phyloP scores from a whole-genome alignment of 2,329 filamentous ascomycete species.

The Fusarium dimerum region DNA sequence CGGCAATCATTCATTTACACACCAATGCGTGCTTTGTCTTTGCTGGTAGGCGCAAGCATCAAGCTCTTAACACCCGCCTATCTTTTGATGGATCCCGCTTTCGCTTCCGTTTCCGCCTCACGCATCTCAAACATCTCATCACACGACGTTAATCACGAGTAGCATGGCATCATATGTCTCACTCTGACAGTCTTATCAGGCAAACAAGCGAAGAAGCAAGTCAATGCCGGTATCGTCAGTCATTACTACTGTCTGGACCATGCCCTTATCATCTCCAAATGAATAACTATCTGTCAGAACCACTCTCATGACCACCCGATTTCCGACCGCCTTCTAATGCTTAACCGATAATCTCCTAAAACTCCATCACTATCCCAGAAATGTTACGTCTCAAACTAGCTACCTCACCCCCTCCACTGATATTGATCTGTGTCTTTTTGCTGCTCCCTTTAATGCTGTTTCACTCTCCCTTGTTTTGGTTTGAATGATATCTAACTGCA shows the following conservation, averaged over 20 bases:
- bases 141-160: too few relatives aligned
- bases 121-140: too few relatives aligned
- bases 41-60: too few relatives aligned
- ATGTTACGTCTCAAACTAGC: conserved; percentile 17
- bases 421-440: neutral
- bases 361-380: conserved; percentile 25
- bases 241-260: neutral
- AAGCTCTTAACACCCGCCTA: too few relatives aligned
- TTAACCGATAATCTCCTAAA: conserved; percentile 10
- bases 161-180: neutral
- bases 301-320: neutral
- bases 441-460: too few relatives aligned
- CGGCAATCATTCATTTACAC: too few relatives aligned
- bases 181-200: neutral
- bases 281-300: neutral
- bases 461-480: neutral
- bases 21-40: too few relatives aligned
- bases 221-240: neutral
- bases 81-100: too few relatives aligned
- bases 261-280: conserved; percentile 15
- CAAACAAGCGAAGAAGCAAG: neutral
- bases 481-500: neutral
- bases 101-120: too few relatives aligned
- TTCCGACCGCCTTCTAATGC: conserved; percentile 10
- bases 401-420: neutral